A percentile compares a stretch with the other conserved stretches of the same genome.
Evolutionary conservation across 495 filamentous ascomycete species (phyloP).

Genomic region (Achaetomiella virescens): DNA sequence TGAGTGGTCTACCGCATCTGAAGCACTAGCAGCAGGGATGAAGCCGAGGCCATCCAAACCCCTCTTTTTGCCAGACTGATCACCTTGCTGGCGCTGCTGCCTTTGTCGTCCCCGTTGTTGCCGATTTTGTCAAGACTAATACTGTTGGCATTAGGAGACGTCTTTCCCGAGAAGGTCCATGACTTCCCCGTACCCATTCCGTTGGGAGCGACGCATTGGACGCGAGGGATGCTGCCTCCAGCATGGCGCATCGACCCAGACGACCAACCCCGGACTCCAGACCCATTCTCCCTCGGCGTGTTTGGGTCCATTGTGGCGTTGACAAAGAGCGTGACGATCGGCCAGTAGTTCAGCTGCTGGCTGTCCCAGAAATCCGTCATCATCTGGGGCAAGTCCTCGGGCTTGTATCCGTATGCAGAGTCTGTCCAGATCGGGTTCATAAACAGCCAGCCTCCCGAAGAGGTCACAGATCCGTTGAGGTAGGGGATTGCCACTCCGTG

Average conservation of each 20-base stretch:
- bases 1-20: no score
- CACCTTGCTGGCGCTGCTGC: neutral
- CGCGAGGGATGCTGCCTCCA: no score
- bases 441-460: conserved; percentile 4
- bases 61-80: no score
- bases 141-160: neutral
- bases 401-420: conserved; percentile 3
- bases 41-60: no score
- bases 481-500: conserved; percentile 4
- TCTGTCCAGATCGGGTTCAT: neutral
- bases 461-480: conserved; percentile 8
- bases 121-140: neutral
- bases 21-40: no score
- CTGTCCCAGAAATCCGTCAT: conserved; percentile 2
- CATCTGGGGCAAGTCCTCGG: conserved; percentile 1
- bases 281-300: no score
- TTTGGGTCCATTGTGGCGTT: neutral
- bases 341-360: neutral
- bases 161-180: conserved; percentile 7
- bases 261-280: no score
- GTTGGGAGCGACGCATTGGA: conserved; percentile 10
- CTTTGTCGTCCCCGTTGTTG: neutral
- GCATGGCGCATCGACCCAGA: no score
- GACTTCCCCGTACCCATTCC: conserved; percentile 8
- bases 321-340: conserved; percentile 4